Base-by-base conservation (phyloP, 2,329 filamentous ascomycete genomes). In the Pseudogymnoascus sp. region DNA sequence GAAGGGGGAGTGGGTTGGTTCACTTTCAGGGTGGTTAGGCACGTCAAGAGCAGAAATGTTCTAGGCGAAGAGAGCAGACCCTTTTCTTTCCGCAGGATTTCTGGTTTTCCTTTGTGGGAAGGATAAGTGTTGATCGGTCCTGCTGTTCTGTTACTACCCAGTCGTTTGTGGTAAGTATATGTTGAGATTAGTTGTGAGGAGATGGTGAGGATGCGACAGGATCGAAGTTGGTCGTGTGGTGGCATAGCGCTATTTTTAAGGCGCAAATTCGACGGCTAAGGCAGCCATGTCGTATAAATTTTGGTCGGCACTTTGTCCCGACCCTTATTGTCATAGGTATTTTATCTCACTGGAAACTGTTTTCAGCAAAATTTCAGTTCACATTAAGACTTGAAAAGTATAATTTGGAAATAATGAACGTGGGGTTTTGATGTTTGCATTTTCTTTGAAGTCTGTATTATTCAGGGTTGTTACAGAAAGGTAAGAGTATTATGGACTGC, bases 21-120 rank as follows among this genome's bases (percentile, higher is more conserved):
- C 40, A 62, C 60, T 62, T 62, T 62, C 36, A 50, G 60, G 60
- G 26, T 26, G 26, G 60, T 47, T 62, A 62, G 60, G 60, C 38
- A 62, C 36, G 26, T 31, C 19, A 40, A 62, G 7, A 40, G 21
- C 19, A 26, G 40, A n/a, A 62, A 42, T 62, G 60, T 62, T 62
- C 40, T 44, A 47, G 26, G 38, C 60, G 60, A 42, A 36, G 60
- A 62, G 60, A 42, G 60, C 60, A 47, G 40, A 62, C 60, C 60
- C 60, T 62, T 62, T 62, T 35, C 33, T 60, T 60, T 36, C 31
- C 17, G 36, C 57, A 4, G 31, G 13, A 21, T 60, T 36, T 17
- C 21, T n/a, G n/a, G 8, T 38, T 60, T 40, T 53, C 47, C 47
- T 53, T 53, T 53, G 47, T 53, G 13, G 2, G 44, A 50, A 50